These are phyloP conservation scores for Exserohilum turcica DNA, from an alignment of 2,329 filamentous ascomycete species.

Conservation along the genomic window DNA sequence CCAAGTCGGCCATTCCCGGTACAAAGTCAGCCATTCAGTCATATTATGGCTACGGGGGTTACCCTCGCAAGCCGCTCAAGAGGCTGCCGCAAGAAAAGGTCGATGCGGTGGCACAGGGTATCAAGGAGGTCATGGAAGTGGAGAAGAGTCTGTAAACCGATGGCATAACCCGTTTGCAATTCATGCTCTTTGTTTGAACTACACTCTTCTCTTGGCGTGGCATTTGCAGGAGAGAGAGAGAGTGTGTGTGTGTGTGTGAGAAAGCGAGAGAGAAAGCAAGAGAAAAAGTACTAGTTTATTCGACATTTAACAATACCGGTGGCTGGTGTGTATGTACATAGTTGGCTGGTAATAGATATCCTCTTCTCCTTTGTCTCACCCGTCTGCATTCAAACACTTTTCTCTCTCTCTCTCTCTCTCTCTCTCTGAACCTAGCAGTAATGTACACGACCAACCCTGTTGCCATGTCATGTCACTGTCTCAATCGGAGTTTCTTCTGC, in stretches of 20 bases:
- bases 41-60: constrained; percentile 81
- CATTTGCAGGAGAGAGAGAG: constrained; percentile 1
- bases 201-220: constrained; percentile 6
- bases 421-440: too few relatives aligned
- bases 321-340: constrained; percentile 28
- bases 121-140: constrained; percentile 67
- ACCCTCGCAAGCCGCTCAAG: constrained; percentile 74
- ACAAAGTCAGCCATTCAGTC: constrained; percentile 82
- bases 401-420: too few relatives aligned
- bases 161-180: not conserved
- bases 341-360: constrained; percentile 18
- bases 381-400: too few relatives aligned
- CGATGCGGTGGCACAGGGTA: constrained; percentile 48
- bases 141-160: constrained; percentile 54
- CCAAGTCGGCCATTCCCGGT: constrained; percentile 81
- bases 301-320: constrained; percentile 13
- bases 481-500: too few relatives aligned
- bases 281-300: constrained; percentile 11
- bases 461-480: too few relatives aligned
- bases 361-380: not conserved
- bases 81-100: constrained; percentile 64
- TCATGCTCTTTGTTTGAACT: constrained; percentile 1
- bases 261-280: too few relatives aligned
- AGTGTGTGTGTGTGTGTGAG: too few relatives aligned
- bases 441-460: too few relatives aligned